These are phyloP conservation scores for Periconia sp. DNA, from an alignment of 2,329 filamentous ascomycete genomes.

Conservation along the genomic window DNA sequence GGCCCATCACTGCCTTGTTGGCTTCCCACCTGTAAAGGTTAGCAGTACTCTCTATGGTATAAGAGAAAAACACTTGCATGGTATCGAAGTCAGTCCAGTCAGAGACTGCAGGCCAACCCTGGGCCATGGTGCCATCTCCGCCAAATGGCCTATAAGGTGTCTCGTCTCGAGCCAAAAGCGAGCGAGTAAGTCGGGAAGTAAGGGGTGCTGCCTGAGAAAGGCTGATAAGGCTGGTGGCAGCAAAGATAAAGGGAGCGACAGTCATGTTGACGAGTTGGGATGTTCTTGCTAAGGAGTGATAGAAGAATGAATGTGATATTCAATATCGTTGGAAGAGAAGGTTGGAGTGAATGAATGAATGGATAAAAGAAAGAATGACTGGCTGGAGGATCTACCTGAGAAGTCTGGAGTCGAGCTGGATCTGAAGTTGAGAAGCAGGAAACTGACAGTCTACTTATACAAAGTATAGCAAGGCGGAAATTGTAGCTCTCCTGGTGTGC, in stretches of 20 bases:
- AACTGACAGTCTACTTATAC: too few relatives aligned
- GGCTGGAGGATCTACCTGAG: too few relatives aligned
- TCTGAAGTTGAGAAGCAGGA: too few relatives aligned
- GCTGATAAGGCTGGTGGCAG: constrained; percentile 37
- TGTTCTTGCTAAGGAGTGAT: constrained; percentile 7
- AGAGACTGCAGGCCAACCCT: constrained; percentile 45
- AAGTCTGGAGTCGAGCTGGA: too few relatives aligned
- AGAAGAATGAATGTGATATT: constrained; percentile 3
- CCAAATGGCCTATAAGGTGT: constrained; percentile 31
- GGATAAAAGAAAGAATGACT: constrained; percentile 21
- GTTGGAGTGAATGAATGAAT: constrained; percentile 17
- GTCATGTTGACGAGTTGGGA: constrained; percentile 25
- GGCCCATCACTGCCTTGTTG: constrained; percentile 43
- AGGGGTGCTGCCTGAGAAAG: constrained; percentile 30
- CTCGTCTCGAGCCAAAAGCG: constrained; percentile 23
- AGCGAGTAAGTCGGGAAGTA: constrained; percentile 18
- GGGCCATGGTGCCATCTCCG: constrained; percentile 42
- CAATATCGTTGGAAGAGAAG: constrained; percentile 6
- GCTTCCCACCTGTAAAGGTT: too few relatives aligned
- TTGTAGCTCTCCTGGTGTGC: too few relatives aligned
- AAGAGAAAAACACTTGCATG: too few relatives aligned
- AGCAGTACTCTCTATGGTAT: too few relatives aligned
- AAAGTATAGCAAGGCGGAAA: too few relatives aligned
- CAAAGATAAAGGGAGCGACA: constrained; percentile 22
- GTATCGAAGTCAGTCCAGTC: constrained; percentile 45